Evolutionary conservation across 495 filamentous ascomycete species (phyloP), one percentile per base, ranked within the genome.

Genomic region (Diplogelasinospora grovesii): DNA sequence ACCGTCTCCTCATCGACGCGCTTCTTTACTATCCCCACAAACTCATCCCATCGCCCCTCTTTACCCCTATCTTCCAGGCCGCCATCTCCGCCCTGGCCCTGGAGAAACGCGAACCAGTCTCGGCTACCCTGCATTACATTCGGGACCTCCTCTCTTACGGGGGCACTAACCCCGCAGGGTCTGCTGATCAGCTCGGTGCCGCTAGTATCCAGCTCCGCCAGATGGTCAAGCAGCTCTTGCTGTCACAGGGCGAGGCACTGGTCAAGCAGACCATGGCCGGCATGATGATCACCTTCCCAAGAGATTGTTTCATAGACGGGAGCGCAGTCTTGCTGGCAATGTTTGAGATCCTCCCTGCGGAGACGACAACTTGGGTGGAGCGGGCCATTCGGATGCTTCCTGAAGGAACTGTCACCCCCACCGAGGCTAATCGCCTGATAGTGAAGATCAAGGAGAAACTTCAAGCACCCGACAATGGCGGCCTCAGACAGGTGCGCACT

Each of bases 211-310:
- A 83, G 40, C 70, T 88, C n/a, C 81, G 73, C 44, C 64, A 70
- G 21, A 74, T 80, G 14, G 83, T 99, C 36, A 84, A 82, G 59
- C 63, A 74, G 30, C 75, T 96, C 24, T 57, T 94, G 33, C 36
- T 73, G 2, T 66, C 71, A 0, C 79, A 89, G 35, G 92, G 93
- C 34, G 83, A 89, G 58, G 59, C 76, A 18, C 70, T 99, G 23
- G 74, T 86, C 15, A 88, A 94, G 58, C 85, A 86, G 28, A 77
- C 93, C 26, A 65, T 97, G 55, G 89, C 88, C 4, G 92, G 92
- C 46, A 90, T 99, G 89, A 96, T 99, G 89, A 96, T 95, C 57
- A 87, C 80, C 0, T 99, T 97, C 70, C 92, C 92, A 0, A 75
- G 80, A 30, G 93, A 95, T 57, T 96, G 89, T 64, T 89, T 97